Evolutionary conservation across 257 asterid species (phyloP), one percentile per base, ranked within the genome.

Genomic region (Fraxinus cuspidata): DNA sequence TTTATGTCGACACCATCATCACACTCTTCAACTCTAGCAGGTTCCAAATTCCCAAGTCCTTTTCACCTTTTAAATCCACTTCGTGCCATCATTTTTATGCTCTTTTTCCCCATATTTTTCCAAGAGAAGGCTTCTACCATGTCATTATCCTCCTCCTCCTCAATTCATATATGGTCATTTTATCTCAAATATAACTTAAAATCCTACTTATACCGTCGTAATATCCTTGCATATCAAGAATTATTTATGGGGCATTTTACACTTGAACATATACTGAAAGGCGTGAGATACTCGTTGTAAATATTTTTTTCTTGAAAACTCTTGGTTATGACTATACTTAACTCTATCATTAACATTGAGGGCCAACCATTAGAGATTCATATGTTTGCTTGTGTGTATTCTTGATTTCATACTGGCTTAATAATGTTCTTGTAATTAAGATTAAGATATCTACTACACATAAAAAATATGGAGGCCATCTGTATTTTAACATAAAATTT

Each of bases 11-110:
- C 66, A 56, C 29, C 66, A 56, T 56, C 66, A 56, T 56, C 66
- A 56, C 27, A 15, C n/a, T 7, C n/a, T 47, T 47, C 56, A 15
- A 19, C 7, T 79, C 63, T 68, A 40, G 70, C 40, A 67, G 44
- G 31, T 77, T 86, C 83, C 86, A 84, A 82, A 34, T 83, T 74
- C 89, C 85, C 74, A 81, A 35, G 67, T 79, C 21, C 25, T 37
- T 38, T 60, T 78, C 77, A 56, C 66, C n/a, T 47, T 44, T 47
- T 42, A 42, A 11, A 47, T 47, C 66, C 66, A 56, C 37, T 47
- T 27, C 10, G 69, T 44, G 4, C 3, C 23, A 49, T 28, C 69
- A 67, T 77, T 42, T 63, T 68, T 60, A 4, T 21, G 21, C 40
- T 19, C 25, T 28, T 47, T 35, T 63, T 35, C 79, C 35, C 15